A percentile compares a stretch with the other conserved stretches of the same genome.
These are phyloP conservation scores for Alnus glutinosa DNA, from an alignment of 306 rosid genomes.

Conservation along the genomic window DNA sequence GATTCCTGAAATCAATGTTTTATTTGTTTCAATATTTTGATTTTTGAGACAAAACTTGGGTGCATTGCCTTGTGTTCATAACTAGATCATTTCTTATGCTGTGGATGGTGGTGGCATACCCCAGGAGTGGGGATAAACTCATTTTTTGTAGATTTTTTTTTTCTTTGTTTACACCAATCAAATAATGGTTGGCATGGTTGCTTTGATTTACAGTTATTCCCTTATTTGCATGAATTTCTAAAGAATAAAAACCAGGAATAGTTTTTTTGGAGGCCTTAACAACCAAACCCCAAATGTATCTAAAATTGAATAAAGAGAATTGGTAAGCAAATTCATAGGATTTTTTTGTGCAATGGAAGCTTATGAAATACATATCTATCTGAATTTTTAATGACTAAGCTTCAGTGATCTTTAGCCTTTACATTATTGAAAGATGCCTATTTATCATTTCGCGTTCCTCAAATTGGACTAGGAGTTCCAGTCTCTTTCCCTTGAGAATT, in stretches of 20 bases:
- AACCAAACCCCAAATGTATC: not conserved
- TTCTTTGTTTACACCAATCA: not conserved
- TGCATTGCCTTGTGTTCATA: not conserved
- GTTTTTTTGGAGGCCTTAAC: not conserved
- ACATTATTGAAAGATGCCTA: too few species aligned
- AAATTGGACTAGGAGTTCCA: too few species aligned
- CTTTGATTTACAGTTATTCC: not conserved
- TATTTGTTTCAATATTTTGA: not conserved
- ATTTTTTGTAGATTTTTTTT: not conserved
- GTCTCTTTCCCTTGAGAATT: too few species aligned
- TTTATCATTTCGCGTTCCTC: too few species aligned
- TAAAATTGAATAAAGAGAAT: not conserved
- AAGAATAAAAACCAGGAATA: not conserved
- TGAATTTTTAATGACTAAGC: too few species aligned
- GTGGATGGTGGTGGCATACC: not conserved
- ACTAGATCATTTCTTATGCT: not conserved
- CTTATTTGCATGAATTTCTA: not conserved
- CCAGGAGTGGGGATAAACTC: not conserved
- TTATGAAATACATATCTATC: too few species aligned
- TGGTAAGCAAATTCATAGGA: not conserved
- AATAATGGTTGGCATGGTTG: not conserved
- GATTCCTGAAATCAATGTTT: not conserved
- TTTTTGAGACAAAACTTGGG: not conserved
- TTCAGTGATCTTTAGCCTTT: too few species aligned
- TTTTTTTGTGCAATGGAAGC: not conserved